Conservation (phyloP, 768 basidiomycete species). For the Mycena chlorophos region DNA sequence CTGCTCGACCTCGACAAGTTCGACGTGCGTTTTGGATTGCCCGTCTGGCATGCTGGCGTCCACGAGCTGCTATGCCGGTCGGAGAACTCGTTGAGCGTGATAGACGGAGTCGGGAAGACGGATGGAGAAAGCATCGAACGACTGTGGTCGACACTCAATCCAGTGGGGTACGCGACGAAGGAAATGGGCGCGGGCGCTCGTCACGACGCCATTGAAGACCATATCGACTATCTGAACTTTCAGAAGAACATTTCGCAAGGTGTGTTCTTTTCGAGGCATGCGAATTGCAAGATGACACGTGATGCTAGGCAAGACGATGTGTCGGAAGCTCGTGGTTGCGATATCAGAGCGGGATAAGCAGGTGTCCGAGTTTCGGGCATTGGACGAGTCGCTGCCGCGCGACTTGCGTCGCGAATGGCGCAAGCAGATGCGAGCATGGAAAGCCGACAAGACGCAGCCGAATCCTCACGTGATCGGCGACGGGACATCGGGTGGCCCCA, state of each 20-base stretch:
- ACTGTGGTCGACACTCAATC: conserved; percentile 29
- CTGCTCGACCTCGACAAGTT: not conserved
- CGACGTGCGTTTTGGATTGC: not conserved
- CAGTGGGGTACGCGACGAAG: conserved; percentile 23
- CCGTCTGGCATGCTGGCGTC: conserved; percentile 18
- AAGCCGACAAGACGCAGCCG: not conserved
- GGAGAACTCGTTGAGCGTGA: conserved; percentile 11
- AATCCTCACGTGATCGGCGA: not conserved
- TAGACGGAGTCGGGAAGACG: conserved; percentile 8
- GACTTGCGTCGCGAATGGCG: not conserved
- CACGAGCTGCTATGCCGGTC: conserved; percentile 17
- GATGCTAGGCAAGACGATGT: not conserved
- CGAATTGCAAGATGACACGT: not conserved
- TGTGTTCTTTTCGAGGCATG: not conserved
- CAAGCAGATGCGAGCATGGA: not conserved
- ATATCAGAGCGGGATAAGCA: not conserved
- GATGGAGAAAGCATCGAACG: conserved; percentile 23
- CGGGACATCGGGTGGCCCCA: not conserved
- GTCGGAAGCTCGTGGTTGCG: not conserved
- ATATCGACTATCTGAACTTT: conserved; percentile 21
- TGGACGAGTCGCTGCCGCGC: not conserved
- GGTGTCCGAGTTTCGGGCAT: not conserved
- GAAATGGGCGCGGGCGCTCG: conserved; percentile 31
- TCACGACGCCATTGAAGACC: conserved; percentile 28
- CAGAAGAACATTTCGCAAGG: conserved; percentile 11